phyloP scores from a whole-genome alignment of 2,329 filamentous ascomycete species.

The Pestalotiopsis sp. region DNA sequence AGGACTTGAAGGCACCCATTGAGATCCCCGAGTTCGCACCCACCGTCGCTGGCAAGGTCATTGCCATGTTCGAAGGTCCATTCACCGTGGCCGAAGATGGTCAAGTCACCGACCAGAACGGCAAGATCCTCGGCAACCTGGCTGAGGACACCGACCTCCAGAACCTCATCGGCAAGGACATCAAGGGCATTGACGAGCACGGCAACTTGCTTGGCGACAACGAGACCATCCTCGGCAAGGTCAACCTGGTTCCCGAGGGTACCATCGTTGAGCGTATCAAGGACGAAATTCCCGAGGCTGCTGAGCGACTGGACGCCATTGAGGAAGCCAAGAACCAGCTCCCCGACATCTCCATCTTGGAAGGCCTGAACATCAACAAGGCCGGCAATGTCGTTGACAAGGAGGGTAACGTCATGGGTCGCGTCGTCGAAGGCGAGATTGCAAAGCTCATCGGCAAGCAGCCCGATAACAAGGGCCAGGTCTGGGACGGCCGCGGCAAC shows the following conservation, averaged over 20 bases:
- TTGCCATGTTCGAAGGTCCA: constrained; percentile 34
- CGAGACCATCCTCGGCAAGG: constrained; percentile 66
- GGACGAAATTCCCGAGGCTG: constrained; percentile 34
- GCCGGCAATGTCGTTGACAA: constrained; percentile 48
- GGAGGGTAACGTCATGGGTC: constrained; percentile 45
- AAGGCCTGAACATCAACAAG: constrained; percentile 46
- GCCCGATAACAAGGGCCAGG: constrained; percentile 47
- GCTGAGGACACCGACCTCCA: constrained; percentile 32
- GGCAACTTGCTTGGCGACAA: constrained; percentile 70
- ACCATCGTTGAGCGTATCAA: constrained; percentile 38
- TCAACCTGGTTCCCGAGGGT: constrained; percentile 51
- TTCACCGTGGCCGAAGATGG: constrained; percentile 49
- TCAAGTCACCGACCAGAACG: constrained; percentile 50
- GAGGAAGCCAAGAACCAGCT: constrained; percentile 26
- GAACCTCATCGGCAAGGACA: constrained; percentile 56
- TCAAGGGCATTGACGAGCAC: constrained; percentile 68
- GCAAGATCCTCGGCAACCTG: constrained; percentile 37
- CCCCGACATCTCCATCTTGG: constrained; percentile 36
- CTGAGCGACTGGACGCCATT: constrained; percentile 32
- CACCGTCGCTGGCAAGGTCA: constrained; percentile 34
- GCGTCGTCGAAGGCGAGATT: constrained; percentile 42
- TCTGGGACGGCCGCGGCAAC: constrained; percentile 36
- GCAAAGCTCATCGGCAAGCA: constrained; percentile 44
- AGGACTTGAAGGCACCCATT: constrained; percentile 20
- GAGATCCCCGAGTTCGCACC: constrained; percentile 35